Base-by-base conservation (phyloP, 805 yeast genomes). In the Lipomyces lipofer region DNA sequence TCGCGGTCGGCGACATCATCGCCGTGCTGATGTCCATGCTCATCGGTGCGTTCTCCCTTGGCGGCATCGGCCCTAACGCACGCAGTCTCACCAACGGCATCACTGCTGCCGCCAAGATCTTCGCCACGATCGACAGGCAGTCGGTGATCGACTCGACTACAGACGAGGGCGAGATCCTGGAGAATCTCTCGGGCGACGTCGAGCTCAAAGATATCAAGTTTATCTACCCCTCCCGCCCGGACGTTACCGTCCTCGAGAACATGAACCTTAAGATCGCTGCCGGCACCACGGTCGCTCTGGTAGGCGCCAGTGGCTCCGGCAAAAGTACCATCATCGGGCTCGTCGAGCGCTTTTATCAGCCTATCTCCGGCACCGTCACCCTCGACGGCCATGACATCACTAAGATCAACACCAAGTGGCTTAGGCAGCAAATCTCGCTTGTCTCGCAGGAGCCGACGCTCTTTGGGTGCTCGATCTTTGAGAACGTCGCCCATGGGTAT, bases 401-500 rank as follows among this genome's bases (percentile, higher is more conserved):
- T 49, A 79, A 82, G 45, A 81, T 89, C 39, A 86, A 87, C 51
- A 67, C 91, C 35, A 87, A 84, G 56, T 82, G 91, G 55, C 76
- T 92, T 47, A 80, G 98, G 64, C 79, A 72, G 56, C 77, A 81
- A 42, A 80, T 92, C 53, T 96, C 97, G 43, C 88, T 90, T 27
- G 98, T 92, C 5, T 96, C 97, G 3, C 98, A 92, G 71, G 98
- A 92, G 62, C 95, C 97, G 0, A 96, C 96, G 2, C 73, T 92
- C 40, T 92, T 92, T 73, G 87, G 91, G 65, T 96, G 88, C 52
- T 78, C 95, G 1, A 88, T 92, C 43, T 71, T 81, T 66, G 95
- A 89, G 65, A 89, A 89, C 64, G 81, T 89, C 35, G 75, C 88
- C 54, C 87, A 86, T 71, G 96, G 96, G 21, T 71, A n/a, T n/a